Evolutionary conservation across 352 stramenopile species (phyloP), one percentile per base, ranked within the genome.

Genomic region (Globisporangium ultimum): DNA sequence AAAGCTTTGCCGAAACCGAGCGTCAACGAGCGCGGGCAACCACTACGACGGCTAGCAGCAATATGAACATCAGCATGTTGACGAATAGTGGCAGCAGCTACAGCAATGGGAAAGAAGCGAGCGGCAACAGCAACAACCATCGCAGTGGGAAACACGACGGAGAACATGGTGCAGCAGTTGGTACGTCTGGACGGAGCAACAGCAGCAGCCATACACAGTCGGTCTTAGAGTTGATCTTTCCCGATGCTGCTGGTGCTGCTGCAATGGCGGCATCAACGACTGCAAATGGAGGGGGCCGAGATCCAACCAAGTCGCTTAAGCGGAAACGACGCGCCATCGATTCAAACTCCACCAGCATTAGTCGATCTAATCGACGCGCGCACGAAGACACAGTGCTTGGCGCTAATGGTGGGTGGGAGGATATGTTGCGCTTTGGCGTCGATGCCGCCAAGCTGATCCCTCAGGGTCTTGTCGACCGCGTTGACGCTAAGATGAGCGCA

Each of bases 401-500:
- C 46, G 55, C n/a, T 22, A 38, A 38, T 32, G 18, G 32, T 15
- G 38, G 63, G 5, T 68, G 84, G 12, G 68, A 88, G 40, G 80
- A 90, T 58, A 55, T 87, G 58, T 60, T 88, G 32, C 54, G 76
- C 2, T 91, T 89, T 63, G 78, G 79, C n/a, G 80, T 93, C 7
- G 82, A 93, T 55, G 63, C 67, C 24, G 68, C 78, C 45, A 91
- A 91, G 55, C 71, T 95, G 17, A 80, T 95, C 12, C 87, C 87
- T 0, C 84, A 93, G 40, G 87, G 87, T 14, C 81, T 95, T 24
- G 85, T 92, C 2, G 84, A 95, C 48, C 79, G 80, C n/a, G 80
- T 95, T 22, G 87, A 95, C 54, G 62, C 65, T 1, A 70, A 79
- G 55, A 76, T 93, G 60, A 78, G 69, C 42, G 72, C 68, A 48